These are phyloP conservation scores for Colletotrichum incanum DNA, from an alignment of 2,329 filamentous ascomycete species.

Conservation along the genomic window DNA sequence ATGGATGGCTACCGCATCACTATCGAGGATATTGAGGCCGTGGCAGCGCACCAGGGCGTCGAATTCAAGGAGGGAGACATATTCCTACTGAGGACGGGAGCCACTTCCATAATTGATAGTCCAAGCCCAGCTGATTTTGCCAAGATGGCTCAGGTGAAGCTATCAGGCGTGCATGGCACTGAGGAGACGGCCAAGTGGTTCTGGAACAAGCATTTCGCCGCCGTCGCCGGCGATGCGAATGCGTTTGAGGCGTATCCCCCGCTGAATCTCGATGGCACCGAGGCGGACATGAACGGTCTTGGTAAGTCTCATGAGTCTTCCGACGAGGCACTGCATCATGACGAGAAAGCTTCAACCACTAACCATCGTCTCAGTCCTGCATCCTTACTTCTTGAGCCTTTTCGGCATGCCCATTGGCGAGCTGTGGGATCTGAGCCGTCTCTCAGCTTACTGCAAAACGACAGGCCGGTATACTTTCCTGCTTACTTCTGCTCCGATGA, in stretches of 20 bases:
- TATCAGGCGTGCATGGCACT: slow-evolving; percentile 61
- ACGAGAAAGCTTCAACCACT: neutral
- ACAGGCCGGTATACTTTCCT: slow-evolving; percentile 73
- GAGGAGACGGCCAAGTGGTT: slow-evolving; percentile 75
- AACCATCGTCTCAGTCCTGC: slow-evolving; percentile 54
- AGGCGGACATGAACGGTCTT: slow-evolving; percentile 52
- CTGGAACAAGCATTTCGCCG: slow-evolving; percentile 78
- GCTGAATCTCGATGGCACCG: slow-evolving; percentile 58
- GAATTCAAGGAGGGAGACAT: slow-evolving; percentile 78
- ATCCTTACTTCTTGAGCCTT: slow-evolving; percentile 64
- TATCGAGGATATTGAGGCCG: slow-evolving; percentile 68
- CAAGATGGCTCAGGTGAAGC: slow-evolving; percentile 50
- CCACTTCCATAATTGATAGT: slow-evolving; percentile 70
- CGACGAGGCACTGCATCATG: neutral
- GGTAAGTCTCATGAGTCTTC: slow-evolving; percentile 51
- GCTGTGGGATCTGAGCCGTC: slow-evolving; percentile 68
- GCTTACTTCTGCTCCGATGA: slow-evolving; percentile 72
- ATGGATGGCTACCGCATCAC: slow-evolving; percentile 69
- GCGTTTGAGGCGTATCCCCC: slow-evolving; percentile 77
- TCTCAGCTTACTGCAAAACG: slow-evolving; percentile 68
- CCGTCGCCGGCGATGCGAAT: slow-evolving; percentile 74
- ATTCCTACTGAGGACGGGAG: slow-evolving; percentile 76
- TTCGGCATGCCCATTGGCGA: slow-evolving; percentile 71
- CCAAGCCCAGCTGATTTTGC: slow-evolving; percentile 55
- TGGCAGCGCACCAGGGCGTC: slow-evolving; percentile 72